Evolutionary conservation across 805 yeast species (phyloP).

Genomic region (Teunomyces panamensis): DNA sequence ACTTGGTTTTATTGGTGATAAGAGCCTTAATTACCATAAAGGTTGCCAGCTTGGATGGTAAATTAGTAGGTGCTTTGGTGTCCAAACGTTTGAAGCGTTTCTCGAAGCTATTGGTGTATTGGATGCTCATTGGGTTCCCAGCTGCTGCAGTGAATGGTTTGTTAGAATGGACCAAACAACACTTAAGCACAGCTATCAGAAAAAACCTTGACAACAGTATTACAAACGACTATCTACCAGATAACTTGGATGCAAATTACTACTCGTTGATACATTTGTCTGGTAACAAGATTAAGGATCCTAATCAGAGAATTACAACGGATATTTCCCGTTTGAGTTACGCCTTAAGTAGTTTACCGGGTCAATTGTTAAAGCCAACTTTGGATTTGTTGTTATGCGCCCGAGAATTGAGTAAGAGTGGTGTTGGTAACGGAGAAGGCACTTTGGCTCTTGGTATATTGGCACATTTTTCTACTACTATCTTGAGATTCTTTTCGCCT

Average conservation of each 20-base stretch:
- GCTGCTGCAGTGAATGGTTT: slow-evolving; percentile 77
- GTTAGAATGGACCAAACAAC: slow-evolving; percentile 57
- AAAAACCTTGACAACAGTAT: slow-evolving; percentile 61
- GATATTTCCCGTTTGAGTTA: slow-evolving; percentile 73
- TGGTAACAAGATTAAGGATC: slow-evolving; percentile 54
- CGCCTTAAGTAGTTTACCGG: slow-evolving; percentile 70
- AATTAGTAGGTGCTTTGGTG: slow-evolving; percentile 76
- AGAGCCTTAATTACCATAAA: slow-evolving; percentile 75
- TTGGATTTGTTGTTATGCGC: slow-evolving; percentile 80
- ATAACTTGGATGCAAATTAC: slow-evolving; percentile 63
- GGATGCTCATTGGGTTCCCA: slow-evolving; percentile 87
- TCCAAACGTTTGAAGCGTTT: slow-evolving; percentile 65
- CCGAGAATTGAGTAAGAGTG: slow-evolving; percentile 62
- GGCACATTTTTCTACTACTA: slow-evolving; percentile 75
- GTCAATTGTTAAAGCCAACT: slow-evolving; percentile 80
- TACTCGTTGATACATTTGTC: slow-evolving; percentile 68
- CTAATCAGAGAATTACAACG: slow-evolving; percentile 80
- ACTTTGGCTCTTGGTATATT: slow-evolving; percentile 73
- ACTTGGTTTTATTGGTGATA: slow-evolving; percentile 56
- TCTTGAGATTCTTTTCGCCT: slow-evolving; percentile 77
- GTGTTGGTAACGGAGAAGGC: slow-evolving; percentile 74
- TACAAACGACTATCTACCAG: slow-evolving; percentile 70
- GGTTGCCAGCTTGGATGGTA: slow-evolving; percentile 86
- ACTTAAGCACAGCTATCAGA: slow-evolving; percentile 59
- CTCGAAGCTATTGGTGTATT: slow-evolving; percentile 57